phyloP scores from a whole-genome alignment of 169 alveolate species.

The Cyclospora cayetanensis region DNA sequence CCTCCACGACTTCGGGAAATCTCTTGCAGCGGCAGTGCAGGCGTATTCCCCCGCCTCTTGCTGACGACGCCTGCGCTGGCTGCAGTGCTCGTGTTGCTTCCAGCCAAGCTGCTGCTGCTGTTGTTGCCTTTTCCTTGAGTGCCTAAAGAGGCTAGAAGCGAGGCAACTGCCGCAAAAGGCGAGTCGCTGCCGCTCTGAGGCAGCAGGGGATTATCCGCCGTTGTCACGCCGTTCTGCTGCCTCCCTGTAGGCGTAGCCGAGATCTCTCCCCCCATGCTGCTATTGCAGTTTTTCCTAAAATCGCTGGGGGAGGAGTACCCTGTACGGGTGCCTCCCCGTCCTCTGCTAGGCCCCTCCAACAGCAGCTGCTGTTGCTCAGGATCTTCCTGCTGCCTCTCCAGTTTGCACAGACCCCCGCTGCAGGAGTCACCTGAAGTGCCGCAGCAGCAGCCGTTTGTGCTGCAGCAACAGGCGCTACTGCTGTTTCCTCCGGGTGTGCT shows the following conservation, averaged over 20 bases:
- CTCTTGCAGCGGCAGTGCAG: conserved; percentile 10
- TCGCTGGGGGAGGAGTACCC: conserved; percentile 45
- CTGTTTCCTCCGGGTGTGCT: conserved; percentile 56
- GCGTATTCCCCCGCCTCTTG: not conserved
- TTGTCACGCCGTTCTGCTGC: conserved; percentile 33
- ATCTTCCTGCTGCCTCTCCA: conserved; percentile 56
- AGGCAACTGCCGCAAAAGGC: conserved; percentile 10
- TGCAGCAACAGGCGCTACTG: conserved; percentile 36
- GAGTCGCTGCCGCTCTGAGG: conserved; percentile 26
- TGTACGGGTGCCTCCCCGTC: conserved; percentile 41
- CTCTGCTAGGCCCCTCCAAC: conserved; percentile 47
- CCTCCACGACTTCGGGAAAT: not conserved
- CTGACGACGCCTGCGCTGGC: not conserved
- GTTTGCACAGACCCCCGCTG: conserved; percentile 16
- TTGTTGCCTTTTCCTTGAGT: not conserved
- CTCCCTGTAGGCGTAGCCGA: conserved; percentile 39
- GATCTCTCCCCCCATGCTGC: not conserved
- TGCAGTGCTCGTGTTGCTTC: conserved; percentile 20
- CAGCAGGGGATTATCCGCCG: conserved; percentile 36
- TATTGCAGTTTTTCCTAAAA: not conserved
- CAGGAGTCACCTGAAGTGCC: conserved; percentile 22
- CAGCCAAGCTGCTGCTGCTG: conserved; percentile 20
- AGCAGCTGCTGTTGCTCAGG: conserved; percentile 46
- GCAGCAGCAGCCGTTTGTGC: conserved; percentile 42
- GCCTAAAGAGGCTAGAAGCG: conserved; percentile 40